Base-by-base conservation (phyloP, 768 basidiomycete species). In the Russula compacta region DNA sequence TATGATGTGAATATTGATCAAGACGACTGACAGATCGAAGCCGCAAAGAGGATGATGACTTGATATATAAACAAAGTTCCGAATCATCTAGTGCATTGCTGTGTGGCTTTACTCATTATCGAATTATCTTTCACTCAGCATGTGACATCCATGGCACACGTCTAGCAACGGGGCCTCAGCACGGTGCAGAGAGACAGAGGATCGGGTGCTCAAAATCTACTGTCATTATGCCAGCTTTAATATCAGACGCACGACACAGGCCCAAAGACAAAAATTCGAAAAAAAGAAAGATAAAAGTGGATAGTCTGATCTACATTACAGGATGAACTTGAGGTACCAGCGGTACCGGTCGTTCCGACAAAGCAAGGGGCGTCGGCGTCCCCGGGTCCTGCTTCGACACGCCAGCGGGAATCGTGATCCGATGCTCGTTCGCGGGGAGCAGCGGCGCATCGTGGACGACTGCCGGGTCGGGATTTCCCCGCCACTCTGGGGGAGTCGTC, bases 401-500 rank as follows among this genome's bases (percentile, higher is more conserved):
- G 11, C 59, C 58, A 15, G 67, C 59, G 5, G 67, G 67, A 36
- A 64, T 36, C 15, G 33, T 39, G 10, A 56, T 53, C 4, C 51
- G 58, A 33, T 38, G 54, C 47, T 64, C 66, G 35, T 64, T 67
- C 3, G 60, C 24, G 5, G 67, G 67, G 40, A 64, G 54, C 21
- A 64, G 21, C 10, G 67, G 66, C 6, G 67, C 65, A 29, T 58
- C 59, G 32, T 58, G 24, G 43, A 64, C 51, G 24, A 47, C 60
- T 6, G 51, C 48, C 1, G 63, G 65, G 39, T 67, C 66, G 0
- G 66, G 66, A 44, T 67, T 67, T 5, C 63, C 66, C 11, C 66
- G 65, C 58, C 59, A 59, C n/a, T 46, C 66, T 19, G 60, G 57
- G 1, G 67, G 67, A n/a, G 67, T 67, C 1, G 19, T 54, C 17